Base-by-base conservation (phyloP, 1,139 yeast species). In the Kluyveromyces sp. region DNA sequence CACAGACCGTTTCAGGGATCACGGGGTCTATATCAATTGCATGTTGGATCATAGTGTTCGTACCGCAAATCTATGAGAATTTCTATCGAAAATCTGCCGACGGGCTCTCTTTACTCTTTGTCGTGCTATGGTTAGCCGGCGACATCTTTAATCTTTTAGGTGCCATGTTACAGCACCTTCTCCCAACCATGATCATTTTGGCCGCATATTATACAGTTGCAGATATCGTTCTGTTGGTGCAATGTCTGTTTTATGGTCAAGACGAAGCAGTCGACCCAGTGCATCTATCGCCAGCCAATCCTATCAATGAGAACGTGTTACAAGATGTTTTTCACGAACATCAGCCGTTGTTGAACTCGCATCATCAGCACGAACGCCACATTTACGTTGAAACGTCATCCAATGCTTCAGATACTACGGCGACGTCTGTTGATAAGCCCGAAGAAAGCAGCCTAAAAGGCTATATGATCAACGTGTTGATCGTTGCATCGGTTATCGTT, bases 21-120 rank as follows among this genome's bases (percentile, higher is more conserved):
- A 77, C 92, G 18, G 96, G 96, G 18, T 83, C 95, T 19, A 86
- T 92, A 39, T 89, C 97, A 15, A 76, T 92, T 36, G 95, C 96
- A 16, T 92, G 97, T 63, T 92, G 98, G 98, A 83, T 92, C 50
- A 88, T 92, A 43, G 97, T 92, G 19, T 92, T 92, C 70, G 94
- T 95, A 33, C 98, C 98, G 13, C 98, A 92, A 61, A 83, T 92
- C 37, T 89, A 87, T 63, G 96, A 92, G 61, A 89, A 89, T 60
- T 88, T 85, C 61, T 74, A 75, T 49, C 71, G 96, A 58, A 80
- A 84, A 61, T 79, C 88, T 30, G 78, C 94, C 2, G 96, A 88
- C 48, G 96, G 97, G 1, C 71, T 89, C 29, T 86, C 95, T 4
- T 65, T 88, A 33, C 68, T 83, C 51, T 89, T 89, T 62, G 86